Percentiles rank a stretch among this genome's conserved stretches.
phyloP scores from a whole-genome alignment of 179 eudicot species.

The Sideroxylon spinosum region DNA sequence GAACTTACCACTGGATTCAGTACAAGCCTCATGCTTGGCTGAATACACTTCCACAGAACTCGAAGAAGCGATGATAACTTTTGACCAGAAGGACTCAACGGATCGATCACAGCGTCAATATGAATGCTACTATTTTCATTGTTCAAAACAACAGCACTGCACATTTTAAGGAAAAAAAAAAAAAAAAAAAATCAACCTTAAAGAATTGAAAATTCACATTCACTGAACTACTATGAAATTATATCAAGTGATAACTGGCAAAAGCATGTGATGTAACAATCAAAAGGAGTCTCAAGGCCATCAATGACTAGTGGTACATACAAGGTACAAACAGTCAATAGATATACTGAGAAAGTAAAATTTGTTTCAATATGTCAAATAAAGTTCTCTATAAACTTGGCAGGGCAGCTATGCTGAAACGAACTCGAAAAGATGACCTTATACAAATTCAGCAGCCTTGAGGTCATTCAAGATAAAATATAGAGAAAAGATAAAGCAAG shows the following conservation, averaged over 20 bases:
- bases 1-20: slow-evolving; percentile 85
- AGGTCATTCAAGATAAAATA: slow-evolving; percentile 5
- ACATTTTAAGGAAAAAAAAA: too few species aligned
- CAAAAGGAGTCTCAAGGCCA: neutral
- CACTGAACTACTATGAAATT: neutral
- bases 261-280: neutral
- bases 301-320: neutral
- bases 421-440: neutral
- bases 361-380: neutral
- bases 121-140: slow-evolving; percentile 68
- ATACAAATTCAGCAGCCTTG: neutral
- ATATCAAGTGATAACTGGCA: neutral
- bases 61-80: slow-evolving; percentile 80
- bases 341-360: neutral
- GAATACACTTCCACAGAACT: slow-evolving; percentile 58
- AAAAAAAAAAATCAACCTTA: neutral
- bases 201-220: neutral
- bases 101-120: slow-evolving; percentile 95
- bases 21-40: slow-evolving; percentile 92
- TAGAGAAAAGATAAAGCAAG: neutral
- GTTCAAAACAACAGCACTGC: slow-evolving; percentile 78
- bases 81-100: slow-evolving; percentile 87
- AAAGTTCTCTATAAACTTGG: too few species aligned
- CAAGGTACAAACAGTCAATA: neutral
- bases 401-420: neutral